Percentiles rank a stretch among this genome's conserved stretches.
Evolutionary conservation across 164 flowering plant genomes (phyloP).

Genomic region (Magnolia changhungtana): DNA sequence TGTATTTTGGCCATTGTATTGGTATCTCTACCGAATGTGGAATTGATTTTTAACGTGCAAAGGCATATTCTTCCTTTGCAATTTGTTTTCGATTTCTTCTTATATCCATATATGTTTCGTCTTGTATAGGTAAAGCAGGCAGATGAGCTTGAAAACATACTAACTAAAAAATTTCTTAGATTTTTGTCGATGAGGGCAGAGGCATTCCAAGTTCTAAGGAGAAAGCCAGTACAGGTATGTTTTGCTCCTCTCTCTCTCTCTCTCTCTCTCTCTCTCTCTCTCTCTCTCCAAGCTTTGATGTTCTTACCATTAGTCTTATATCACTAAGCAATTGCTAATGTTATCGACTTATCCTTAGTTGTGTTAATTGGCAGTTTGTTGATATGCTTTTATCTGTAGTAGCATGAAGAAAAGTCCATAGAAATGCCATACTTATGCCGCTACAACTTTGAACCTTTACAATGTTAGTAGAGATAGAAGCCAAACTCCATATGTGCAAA

Average conservation of each 20-base stretch:
- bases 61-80: background rate
- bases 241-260: background rate
- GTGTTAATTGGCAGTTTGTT: too few relatives aligned
- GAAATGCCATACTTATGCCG: too few relatives aligned
- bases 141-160: constrained; percentile 96
- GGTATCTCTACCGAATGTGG: background rate
- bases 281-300: background rate
- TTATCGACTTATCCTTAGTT: too few relatives aligned
- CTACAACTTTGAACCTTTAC: too few relatives aligned
- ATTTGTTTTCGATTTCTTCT: background rate
- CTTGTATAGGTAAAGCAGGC: constrained; percentile 78
- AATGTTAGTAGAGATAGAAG: too few relatives aligned
- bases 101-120: constrained; percentile 13
- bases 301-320: background rate
- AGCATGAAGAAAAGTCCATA: too few relatives aligned
- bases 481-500: too few relatives aligned
- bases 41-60: background rate
- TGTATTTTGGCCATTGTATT: background rate
- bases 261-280: background rate
- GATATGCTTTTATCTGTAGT: too few relatives aligned
- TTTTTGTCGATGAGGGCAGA: constrained; percentile 99
- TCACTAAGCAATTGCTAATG: too few relatives aligned
- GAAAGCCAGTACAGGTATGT: constrained; percentile 89
- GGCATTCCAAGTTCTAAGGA: constrained; percentile 95
- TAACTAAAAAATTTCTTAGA: constrained; percentile 87